These are phyloP conservation scores for Hypoxylon sp. DNA, from an alignment of 2,329 filamentous ascomycete species.

Conservation along the genomic window DNA sequence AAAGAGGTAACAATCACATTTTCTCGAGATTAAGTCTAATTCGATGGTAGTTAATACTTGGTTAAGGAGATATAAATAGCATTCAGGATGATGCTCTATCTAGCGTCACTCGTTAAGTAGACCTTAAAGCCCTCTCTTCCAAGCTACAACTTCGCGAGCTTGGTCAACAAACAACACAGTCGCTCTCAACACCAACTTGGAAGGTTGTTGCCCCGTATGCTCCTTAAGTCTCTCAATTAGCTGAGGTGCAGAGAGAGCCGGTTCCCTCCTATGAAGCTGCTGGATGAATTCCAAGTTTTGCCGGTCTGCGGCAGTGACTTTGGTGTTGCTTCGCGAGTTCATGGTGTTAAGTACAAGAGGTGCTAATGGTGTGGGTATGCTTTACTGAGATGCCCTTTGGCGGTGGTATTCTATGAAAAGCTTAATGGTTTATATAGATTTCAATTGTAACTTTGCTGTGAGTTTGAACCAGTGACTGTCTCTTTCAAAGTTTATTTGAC, in stretches of 20 bases:
- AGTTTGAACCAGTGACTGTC: background rate
- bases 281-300: slow-evolving; percentile 1
- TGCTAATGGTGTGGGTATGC: background rate
- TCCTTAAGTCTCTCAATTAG: background rate
- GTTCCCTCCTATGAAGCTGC: background rate
- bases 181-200: background rate
- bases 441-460: background rate
- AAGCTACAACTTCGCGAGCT: background rate
- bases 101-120: background rate
- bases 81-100: no score
- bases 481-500: background rate
- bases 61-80: no score
- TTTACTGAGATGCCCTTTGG: background rate
- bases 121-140: slow-evolving; percentile 3
- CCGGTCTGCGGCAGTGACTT: background rate
- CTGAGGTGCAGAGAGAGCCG: background rate
- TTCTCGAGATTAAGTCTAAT: no score
- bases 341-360: background rate
- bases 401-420: background rate
- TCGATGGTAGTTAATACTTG: no score
- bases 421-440: background rate
- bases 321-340: background rate
- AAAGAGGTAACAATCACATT: no score
- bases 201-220: slow-evolving; percentile 1
- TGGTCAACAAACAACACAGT: background rate